Base-by-base conservation (phyloP, 2,329 filamentous ascomycete genomes). In the Colletotrichum kahawae region DNA sequence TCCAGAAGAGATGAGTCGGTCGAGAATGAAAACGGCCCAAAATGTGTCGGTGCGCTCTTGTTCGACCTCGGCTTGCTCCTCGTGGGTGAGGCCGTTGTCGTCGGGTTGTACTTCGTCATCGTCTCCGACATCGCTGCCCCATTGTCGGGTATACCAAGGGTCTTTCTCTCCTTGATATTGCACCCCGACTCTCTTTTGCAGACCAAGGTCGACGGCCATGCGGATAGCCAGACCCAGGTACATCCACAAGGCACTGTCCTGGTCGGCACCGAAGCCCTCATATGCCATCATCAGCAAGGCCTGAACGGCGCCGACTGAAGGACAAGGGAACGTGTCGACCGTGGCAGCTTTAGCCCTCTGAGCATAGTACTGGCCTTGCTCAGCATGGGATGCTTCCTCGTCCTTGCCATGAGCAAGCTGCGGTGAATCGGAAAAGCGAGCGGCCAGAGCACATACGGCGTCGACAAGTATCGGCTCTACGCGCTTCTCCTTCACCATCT, bases 231-330 rank as follows among this genome's bases (percentile, higher is more conserved):
- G 93, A 0, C 95, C 95, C 2, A 98, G 88, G 81, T 97, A 98
- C 95, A 98, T 97, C 95, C 95, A 98, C 8, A 98, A 84, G 0
- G 95, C 95, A 82, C 95, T 97, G 80, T 98, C 95, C 79, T 96
- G 94, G 78, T 95, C 95, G 13, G 94, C 94, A 1, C 95, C 95
- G 78, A 98, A 98, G 57, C 96, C 93, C 78, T 97, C 95, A 80
- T 98, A 98, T 0, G 95, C 95, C 84, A 98, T 91, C 33, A 98
- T 85, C 13, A 98, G 84, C 64, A 93, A 95, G 1, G 95, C 95
- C 79, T 98, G 95, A 0, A 97, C 94, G 12, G 95, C 95, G 29
- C 94, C 93, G 1, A 97, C 92, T 3, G 93, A 95, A 0, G 95
- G 95, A 76, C 94, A 97, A 1, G 94, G 91, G 77, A 97, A 95